Percentiles rank a stretch among this genome's conserved stretches.
phyloP scores from a whole-genome alignment of 1,284 basidiomycete genomes.

The Cerrena zonata region DNA sequence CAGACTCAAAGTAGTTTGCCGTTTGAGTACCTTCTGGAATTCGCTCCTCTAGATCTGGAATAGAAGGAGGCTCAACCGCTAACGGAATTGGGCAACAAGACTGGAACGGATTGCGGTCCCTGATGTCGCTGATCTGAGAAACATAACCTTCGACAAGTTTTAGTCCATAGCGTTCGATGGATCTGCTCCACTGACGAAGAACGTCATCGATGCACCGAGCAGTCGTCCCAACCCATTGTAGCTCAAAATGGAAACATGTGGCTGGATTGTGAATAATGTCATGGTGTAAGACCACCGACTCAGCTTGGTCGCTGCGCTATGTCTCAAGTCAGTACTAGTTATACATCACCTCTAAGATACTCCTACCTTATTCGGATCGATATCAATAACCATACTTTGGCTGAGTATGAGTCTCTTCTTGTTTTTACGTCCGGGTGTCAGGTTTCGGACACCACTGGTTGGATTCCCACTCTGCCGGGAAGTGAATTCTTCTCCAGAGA shows the following conservation, averaged over 20 bases:
- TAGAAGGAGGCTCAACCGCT: constrained; percentile 65
- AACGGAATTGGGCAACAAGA: constrained; percentile 79
- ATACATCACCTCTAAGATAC: neutral
- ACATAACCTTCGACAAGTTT: constrained; percentile 91
- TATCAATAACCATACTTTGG: constrained; percentile 82
- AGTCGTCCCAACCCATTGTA: constrained; percentile 95
- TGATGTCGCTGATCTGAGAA: constrained; percentile 78
- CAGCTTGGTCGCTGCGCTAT: constrained; percentile 80
- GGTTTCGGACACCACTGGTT: constrained; percentile 30
- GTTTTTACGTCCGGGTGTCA: constrained; percentile 37
- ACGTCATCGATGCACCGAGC: constrained; percentile 93
- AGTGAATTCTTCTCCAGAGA: constrained; percentile 26
- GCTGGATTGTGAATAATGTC: constrained; percentile 89
- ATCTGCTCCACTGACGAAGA: constrained; percentile 77
- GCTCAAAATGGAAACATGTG: constrained; percentile 90
- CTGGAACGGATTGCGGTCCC: constrained; percentile 80
- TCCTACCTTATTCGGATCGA: constrained; percentile 74
- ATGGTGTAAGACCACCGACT: constrained; percentile 82
- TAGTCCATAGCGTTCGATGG: constrained; percentile 86
- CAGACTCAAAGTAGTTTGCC: constrained; percentile 75
- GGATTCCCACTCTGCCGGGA: constrained; percentile 36
- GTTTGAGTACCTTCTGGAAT: constrained; percentile 55
- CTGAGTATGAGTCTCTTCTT: constrained; percentile 75
- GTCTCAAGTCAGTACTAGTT: neutral
- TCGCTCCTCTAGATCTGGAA: constrained; percentile 63